Conservation (phyloP, 2,329 filamentous ascomycete genomes). For the Pseudogymnoascus destructans region DNA sequence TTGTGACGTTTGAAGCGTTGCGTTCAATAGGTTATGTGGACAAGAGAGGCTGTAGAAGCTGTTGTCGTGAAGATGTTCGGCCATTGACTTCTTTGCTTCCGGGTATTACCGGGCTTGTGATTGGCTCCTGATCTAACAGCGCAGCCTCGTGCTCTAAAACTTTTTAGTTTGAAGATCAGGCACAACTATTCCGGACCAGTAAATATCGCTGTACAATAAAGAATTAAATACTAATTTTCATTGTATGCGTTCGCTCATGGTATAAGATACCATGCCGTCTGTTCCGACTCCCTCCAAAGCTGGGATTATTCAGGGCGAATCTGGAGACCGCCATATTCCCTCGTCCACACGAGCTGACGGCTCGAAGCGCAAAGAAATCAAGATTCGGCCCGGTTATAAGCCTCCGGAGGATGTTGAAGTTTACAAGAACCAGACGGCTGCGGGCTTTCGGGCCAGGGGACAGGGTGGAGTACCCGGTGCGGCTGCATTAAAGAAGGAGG, state of each 20-base stretch:
- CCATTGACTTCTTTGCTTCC: conserved; percentile 10
- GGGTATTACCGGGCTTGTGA: conserved; percentile 14
- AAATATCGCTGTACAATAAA: not conserved
- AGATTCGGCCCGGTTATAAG: conserved; percentile 82
- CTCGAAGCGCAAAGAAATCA: conserved; percentile 84
- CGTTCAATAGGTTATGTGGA: conserved; percentile 11
- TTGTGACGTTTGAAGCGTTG: conserved; percentile 19
- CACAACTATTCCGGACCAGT: not conserved
- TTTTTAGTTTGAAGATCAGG: conserved; percentile 1
- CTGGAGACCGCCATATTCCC: conserved; percentile 79
- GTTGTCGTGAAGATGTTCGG: conserved; percentile 17
- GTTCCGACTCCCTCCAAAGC: conserved; percentile 40
- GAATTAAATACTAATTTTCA: not conserved
- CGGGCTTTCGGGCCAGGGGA: conserved; percentile 67
- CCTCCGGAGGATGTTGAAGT: conserved; percentile 92
- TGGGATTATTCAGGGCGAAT: conserved; percentile 61
- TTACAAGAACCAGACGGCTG: conserved; percentile 86
- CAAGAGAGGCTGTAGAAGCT: conserved; percentile 12
- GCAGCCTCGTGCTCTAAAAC: not conserved
- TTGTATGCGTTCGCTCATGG: not conserved
- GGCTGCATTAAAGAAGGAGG: conserved; percentile 36
- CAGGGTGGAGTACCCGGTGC: conserved; percentile 65
- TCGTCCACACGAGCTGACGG: conserved; percentile 78
- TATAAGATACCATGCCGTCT: conserved; percentile 25
- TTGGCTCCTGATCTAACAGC: conserved; percentile 11